Conservation (phyloP, 2,329 filamentous ascomycete species). For the Alternaria brassicae region DNA sequence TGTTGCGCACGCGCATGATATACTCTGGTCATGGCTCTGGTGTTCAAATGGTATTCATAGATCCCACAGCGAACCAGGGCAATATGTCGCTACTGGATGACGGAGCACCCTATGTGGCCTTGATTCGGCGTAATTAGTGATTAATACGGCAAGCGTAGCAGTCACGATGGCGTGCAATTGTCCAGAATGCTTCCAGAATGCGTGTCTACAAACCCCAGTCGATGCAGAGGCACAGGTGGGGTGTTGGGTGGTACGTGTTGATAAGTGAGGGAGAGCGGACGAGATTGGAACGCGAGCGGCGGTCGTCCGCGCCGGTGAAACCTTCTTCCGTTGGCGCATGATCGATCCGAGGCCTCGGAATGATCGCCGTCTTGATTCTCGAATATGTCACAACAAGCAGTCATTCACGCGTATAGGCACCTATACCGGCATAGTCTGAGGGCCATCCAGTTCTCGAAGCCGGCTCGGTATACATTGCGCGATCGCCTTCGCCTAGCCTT, state of each 20-base stretch:
- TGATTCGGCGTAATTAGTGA: slow-evolving; percentile 21
- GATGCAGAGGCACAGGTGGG: slow-evolving; percentile 29
- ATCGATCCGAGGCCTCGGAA: slow-evolving; percentile 13
- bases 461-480: slow-evolving; percentile 68
- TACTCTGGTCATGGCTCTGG: slow-evolving; percentile 37
- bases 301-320: slow-evolving; percentile 14
- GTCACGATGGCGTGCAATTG: slow-evolving; percentile 9
- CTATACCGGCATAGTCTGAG: slow-evolving; percentile 72
- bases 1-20: slow-evolving; percentile 32
- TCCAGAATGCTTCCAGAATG: slow-evolving; percentile 5
- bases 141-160: slow-evolving; percentile 20
- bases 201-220: slow-evolving; percentile 31
- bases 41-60: slow-evolving; percentile 19
- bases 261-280: slow-evolving; percentile 16
- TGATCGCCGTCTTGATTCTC: slow-evolving; percentile 1
- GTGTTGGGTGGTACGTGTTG: slow-evolving; percentile 17
- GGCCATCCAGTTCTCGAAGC: slow-evolving; percentile 74
- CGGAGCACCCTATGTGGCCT: slow-evolving; percentile 3
- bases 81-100: slow-evolving; percentile 6
- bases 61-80: slow-evolving; percentile 14
- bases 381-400: slow-evolving; percentile 50
- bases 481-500: slow-evolving; percentile 56
- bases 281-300: slow-evolving; percentile 10
- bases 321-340: slow-evolving; percentile 25
- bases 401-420: slow-evolving; percentile 72